Evolutionary conservation across 345 rosid species (phyloP).

Genomic region (Diplotaxis tenuifolia): DNA sequence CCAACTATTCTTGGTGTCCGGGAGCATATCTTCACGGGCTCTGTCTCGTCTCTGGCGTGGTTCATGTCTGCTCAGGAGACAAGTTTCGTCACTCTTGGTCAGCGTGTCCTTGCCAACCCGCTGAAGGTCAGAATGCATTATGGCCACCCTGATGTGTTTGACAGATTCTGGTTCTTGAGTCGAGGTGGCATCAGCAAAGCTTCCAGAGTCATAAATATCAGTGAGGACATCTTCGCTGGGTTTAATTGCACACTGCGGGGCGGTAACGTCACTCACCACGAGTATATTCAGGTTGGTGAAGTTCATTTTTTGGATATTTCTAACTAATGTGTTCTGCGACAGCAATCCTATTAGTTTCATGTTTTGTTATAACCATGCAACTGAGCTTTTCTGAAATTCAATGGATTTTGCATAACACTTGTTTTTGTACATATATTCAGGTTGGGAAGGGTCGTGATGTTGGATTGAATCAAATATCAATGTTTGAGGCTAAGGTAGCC

Average conservation of each 20-base stretch:
- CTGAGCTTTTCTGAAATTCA: not conserved
- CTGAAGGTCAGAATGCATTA: conserved; percentile 89
- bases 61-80: conserved; percentile 93
- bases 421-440: conserved; percentile 46
- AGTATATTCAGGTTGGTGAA: conserved; percentile 86
- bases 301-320: conserved; percentile 29
- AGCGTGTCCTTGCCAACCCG: conserved; percentile 90
- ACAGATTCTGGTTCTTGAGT: conserved; percentile 83
- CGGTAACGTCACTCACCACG: conserved; percentile 93
- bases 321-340: conserved; percentile 5
- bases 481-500: conserved; percentile 92
- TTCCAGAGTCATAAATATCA: conserved; percentile 75
- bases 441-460: conserved; percentile 94
- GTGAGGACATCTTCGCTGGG: conserved; percentile 96
- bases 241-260: conserved; percentile 87
- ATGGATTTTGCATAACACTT: conserved; percentile 1
- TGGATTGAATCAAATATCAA: conserved; percentile 78
- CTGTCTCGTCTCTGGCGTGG: conserved; percentile 92
- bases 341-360: not conserved
- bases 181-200: conserved; percentile 95
- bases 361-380: conserved; percentile 8
- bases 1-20: conserved; percentile 92
- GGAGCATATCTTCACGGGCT: conserved; percentile 88
- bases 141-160: conserved; percentile 94
- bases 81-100: conserved; percentile 87